A percentile compares a stretch with the other conserved stretches of the same genome.
Conservation (phyloP, 805 yeast species). For the Nematodospora valgi region DNA sequence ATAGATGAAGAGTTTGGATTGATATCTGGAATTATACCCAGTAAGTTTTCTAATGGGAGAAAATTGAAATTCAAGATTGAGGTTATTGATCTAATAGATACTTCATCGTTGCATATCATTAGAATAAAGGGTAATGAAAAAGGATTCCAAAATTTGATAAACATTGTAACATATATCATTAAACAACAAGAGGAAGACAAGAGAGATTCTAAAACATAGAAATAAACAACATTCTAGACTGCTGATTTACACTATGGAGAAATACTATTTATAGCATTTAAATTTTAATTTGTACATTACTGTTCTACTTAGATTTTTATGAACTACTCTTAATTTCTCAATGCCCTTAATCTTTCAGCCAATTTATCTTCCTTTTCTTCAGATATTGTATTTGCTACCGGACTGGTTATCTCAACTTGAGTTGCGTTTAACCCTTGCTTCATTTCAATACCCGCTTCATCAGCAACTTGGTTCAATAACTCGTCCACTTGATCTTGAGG, state of each 20-base stretch:
- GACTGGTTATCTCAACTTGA: conserved; percentile 43
- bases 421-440: conserved; percentile 78
- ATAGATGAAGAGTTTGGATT: conserved; percentile 42
- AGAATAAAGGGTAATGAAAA: conserved; percentile 45
- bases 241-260: conserved; percentile 1
- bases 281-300: conserved; percentile 1
- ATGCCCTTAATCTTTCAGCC: conserved; percentile 84
- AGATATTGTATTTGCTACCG: conserved; percentile 37
- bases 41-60: conserved; percentile 42
- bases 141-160: conserved; percentile 41
- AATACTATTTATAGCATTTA: neutral
- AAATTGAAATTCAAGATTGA: conserved; percentile 46
- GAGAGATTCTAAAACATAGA: neutral
- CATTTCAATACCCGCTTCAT: conserved; percentile 93
- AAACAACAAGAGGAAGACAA: conserved; percentile 37
- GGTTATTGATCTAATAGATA: conserved; percentile 34
- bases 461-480: conserved; percentile 88
- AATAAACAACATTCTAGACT: neutral
- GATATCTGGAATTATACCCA: conserved; percentile 47
- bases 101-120: conserved; percentile 39
- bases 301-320: neutral
- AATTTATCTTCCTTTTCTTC: conserved; percentile 83
- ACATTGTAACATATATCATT: conserved; percentile 43
- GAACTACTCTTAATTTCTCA: conserved; percentile 41
- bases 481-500: conserved; percentile 96